Base-by-base conservation (phyloP, 371 early-diverging fungal species). In the Batrachochytrium dendrobatidis region DNA sequence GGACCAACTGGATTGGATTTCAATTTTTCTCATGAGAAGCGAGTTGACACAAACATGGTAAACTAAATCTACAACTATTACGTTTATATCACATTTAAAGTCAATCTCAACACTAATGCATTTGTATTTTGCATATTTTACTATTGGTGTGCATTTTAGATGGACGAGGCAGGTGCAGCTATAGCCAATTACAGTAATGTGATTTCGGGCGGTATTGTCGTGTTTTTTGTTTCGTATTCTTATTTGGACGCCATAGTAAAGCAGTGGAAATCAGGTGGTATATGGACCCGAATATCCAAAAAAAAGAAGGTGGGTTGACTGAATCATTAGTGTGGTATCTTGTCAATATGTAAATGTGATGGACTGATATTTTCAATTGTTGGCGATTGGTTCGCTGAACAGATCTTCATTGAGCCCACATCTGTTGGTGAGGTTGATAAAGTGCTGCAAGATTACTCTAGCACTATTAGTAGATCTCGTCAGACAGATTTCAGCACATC, bases 191-290 rank as follows among this genome's bases (percentile, higher is more conserved):
- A 95, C 4, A 80, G 84, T 52, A 82, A 80, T 53, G 79, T 89
- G 17, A 84, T 95, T n/a, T 96, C 96, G 0, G 91, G 87, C 60
- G 99, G 99, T 2, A 74, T 97, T 5, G 94, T 98, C 0, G 86
- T 86, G 39, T 98, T 98, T 63, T 93, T 99, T 63, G 85, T 92
- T 0, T 94, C 94, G 1, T 97, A 94, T 60, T 65, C 83, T 3
- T 89, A 88, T 62, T 79, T 99, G 68, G 89, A 92, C 7, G 64
- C 70, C 32, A 81, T 90, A 10, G 62, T 71, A 29, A 56, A 64
- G 1, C 65, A 76, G 12, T 93, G 90, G 90, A 49, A 62, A n/a
- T 59, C 61, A 2, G 62, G 66, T 5, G 75, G 76, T 0, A 51
- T 83, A 20, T 29, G 82, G 7, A 60, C 59, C 25, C 64, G 81